Evolutionary conservation across 2,329 filamentous ascomycete genomes (phyloP).

Genomic region (Colletotrichum euphorbiae): DNA sequence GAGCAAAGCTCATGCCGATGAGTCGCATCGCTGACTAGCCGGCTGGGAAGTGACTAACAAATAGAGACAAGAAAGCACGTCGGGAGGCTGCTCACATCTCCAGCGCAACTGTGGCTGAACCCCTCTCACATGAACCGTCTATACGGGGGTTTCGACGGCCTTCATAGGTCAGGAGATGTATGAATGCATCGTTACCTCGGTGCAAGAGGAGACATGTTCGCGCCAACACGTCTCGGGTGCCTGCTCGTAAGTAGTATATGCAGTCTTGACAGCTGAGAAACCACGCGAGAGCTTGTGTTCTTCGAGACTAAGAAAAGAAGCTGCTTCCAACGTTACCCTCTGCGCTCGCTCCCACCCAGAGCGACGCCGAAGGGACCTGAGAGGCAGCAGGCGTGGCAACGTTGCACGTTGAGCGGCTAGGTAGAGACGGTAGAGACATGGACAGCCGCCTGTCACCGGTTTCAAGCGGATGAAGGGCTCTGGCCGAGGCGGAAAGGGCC

Average conservation of each 20-base stretch:
- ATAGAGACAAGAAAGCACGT: background rate
- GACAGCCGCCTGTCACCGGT: background rate
- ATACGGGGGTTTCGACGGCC: background rate
- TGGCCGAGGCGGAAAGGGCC: slow-evolving; percentile 4
- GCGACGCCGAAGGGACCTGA: background rate
- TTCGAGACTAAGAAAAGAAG: background rate
- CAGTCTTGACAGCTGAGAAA: slow-evolving; percentile 24
- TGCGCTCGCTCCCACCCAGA: no score
- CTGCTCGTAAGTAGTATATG: background rate
- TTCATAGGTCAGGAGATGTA: background rate
- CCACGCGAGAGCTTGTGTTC: background rate
- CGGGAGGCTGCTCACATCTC: slow-evolving; percentile 10
- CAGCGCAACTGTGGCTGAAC: slow-evolving; percentile 15
- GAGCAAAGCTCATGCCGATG: slow-evolving; percentile 1
- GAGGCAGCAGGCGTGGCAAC: background rate
- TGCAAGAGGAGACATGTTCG: background rate
- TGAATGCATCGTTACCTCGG: background rate
- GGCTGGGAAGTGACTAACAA: background rate
- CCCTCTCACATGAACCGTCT: slow-evolving; percentile 2
- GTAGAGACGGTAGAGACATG: background rate
- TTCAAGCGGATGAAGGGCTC: background rate
- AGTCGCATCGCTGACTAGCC: background rate
- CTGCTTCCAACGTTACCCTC: no score
- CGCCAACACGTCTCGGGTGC: slow-evolving; percentile 11
- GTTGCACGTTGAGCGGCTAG: slow-evolving; percentile 10